Conservation (phyloP, 148 eudicot genomes). For the Silene uniflora region DNA sequence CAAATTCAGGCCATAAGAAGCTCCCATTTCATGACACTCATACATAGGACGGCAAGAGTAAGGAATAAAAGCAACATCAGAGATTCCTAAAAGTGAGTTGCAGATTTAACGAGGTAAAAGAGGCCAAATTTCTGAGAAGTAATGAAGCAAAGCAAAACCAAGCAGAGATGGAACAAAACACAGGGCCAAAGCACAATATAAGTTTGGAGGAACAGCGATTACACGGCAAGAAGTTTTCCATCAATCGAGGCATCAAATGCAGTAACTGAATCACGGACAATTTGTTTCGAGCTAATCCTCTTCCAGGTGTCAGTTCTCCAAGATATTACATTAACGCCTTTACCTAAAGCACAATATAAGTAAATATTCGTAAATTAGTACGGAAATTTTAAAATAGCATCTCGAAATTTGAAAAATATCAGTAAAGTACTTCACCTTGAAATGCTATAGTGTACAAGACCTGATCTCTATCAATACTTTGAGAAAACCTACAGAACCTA, state of each 20-base stretch:
- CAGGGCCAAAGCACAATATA: no score
- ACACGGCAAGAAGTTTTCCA: slow-evolving; percentile 88
- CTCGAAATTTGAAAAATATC: neutral
- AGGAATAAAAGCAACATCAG: neutral
- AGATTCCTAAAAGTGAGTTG: neutral
- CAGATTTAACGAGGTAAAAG: neutral
- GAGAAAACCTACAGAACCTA: slow-evolving; percentile 71
- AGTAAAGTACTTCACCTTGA: slow-evolving; percentile 39
- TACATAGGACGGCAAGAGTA: neutral
- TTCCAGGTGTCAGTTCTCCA: slow-evolving; percentile 78
- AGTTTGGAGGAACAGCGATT: slow-evolving; percentile 22
- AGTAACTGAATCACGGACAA: slow-evolving; percentile 59
- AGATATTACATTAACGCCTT: slow-evolving; percentile 64
- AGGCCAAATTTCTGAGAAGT: neutral
- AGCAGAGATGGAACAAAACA: neutral
- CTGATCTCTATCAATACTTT: slow-evolving; percentile 40
- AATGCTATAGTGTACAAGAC: slow-evolving; percentile 56
- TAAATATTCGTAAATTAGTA: slow-evolving; percentile 11
- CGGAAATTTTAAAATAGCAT: neutral
- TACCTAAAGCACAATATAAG: slow-evolving; percentile 36
- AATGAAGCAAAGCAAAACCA: neutral
- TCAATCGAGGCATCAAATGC: slow-evolving; percentile 77
- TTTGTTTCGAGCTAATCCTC: slow-evolving; percentile 53
- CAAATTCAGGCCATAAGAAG: neutral
- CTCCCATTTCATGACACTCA: neutral